phyloP scores from a whole-genome alignment of 2,329 filamentous ascomycete genomes.

The Raffaelea albimanens region DNA sequence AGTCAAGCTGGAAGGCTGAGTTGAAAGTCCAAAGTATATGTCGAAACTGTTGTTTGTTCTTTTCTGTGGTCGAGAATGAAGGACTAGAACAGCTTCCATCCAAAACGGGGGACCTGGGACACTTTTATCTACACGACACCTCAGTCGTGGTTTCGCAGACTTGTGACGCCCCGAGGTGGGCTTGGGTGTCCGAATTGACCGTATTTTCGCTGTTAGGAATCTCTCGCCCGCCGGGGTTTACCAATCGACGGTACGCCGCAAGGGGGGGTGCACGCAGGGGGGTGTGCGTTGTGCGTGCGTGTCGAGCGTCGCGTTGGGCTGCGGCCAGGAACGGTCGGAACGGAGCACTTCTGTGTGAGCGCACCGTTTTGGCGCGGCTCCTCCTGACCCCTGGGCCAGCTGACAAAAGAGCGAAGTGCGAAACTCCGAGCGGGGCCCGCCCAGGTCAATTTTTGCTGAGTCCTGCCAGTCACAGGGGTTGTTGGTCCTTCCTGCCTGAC shows the following conservation, averaged over 20 bases:
- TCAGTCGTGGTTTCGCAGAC: constrained; percentile 3
- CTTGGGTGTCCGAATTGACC: constrained; percentile 4
- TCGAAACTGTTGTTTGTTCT: not conserved
- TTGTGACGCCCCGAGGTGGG: not conserved
- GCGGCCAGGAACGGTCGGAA: not conserved
- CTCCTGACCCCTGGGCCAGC: too few relatives aligned
- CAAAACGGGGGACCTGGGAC: not conserved
- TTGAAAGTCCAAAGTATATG: too few relatives aligned
- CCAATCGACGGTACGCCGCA: not conserved
- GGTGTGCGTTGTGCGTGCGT: not conserved
- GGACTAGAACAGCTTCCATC: not conserved
- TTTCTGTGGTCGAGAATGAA: not conserved
- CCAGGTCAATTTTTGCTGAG: too few relatives aligned
- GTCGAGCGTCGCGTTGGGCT: not conserved
- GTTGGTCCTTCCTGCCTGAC: too few relatives aligned
- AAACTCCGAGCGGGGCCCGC: not conserved
- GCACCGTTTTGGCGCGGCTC: too few relatives aligned
- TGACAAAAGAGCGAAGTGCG: constrained; percentile 1
- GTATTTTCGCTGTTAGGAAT: not conserved
- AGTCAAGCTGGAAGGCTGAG: too few relatives aligned
- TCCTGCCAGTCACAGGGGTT: too few relatives aligned
- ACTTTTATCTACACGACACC: not conserved
- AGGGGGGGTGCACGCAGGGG: not conserved
- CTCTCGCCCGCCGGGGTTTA: constrained; percentile 1
- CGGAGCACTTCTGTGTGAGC: not conserved